These are phyloP conservation scores for Podila epicladia DNA, from an alignment of 192 early-diverging fungal species.

Conservation along the genomic window DNA sequence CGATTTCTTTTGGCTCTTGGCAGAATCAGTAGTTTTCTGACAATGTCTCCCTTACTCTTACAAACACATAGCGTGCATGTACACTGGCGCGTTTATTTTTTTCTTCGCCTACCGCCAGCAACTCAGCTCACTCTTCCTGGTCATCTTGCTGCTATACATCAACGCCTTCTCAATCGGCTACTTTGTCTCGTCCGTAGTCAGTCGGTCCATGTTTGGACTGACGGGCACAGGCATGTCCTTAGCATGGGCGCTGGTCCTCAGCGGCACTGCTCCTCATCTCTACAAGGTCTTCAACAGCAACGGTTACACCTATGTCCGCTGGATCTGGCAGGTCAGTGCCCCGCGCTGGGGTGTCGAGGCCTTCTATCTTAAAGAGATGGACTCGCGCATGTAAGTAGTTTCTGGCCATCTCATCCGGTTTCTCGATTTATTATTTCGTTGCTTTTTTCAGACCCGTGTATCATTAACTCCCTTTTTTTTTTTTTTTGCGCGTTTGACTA, in stretches of 20 bases:
- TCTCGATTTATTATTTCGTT: not conserved
- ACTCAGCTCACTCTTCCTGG: conserved; percentile 29
- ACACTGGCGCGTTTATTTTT: conserved; percentile 61
- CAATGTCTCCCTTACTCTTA: not conserved
- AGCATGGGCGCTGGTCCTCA: conserved; percentile 61
- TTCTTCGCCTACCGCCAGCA: conserved; percentile 57
- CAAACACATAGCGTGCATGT: conserved; percentile 55
- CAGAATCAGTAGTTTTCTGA: not conserved
- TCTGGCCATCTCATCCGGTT: not conserved
- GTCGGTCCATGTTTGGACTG: conserved; percentile 55
- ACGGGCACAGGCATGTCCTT: conserved; percentile 67
- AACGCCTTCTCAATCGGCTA: conserved; percentile 67
- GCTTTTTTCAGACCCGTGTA: not conserved
- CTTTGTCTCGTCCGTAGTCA: conserved; percentile 59
- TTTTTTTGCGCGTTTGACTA: not conserved
- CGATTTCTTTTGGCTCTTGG: not conserved
- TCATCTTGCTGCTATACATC: conserved; percentile 61
- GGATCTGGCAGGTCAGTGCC: conserved; percentile 62
- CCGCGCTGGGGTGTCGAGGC: conserved; percentile 72
- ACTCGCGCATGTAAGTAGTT: conserved; percentile 24
- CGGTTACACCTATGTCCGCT: conserved; percentile 49
- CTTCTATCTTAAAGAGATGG: conserved; percentile 64
- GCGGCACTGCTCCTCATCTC: conserved; percentile 62
- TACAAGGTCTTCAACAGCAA: conserved; percentile 37
- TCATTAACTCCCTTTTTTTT: not conserved